Conservation (phyloP, 257 asterid species). For the Penstemon newberryi region DNA sequence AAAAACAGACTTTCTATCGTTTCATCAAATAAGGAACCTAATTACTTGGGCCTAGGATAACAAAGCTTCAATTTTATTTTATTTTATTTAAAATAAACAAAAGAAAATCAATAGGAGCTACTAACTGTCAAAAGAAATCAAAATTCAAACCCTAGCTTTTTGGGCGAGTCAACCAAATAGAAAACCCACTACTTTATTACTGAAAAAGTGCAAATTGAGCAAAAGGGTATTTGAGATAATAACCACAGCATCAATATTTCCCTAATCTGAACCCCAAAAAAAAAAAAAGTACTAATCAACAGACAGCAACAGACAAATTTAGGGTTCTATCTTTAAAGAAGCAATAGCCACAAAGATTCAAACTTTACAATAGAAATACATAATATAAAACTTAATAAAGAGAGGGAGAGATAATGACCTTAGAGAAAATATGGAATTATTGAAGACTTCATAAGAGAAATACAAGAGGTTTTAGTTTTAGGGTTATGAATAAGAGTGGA, state of each 20-base stretch:
- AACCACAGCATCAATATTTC: constrained; percentile 14
- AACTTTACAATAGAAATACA: constrained; percentile 25
- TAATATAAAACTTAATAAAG: constrained; percentile 13
- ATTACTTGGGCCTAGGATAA: too few species aligned
- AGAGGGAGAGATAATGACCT: constrained; percentile 32
- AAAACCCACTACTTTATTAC: constrained; percentile 29
- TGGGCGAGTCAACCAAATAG: constrained; percentile 38
- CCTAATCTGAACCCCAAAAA: constrained; percentile 16
- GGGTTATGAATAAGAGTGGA: background rate
- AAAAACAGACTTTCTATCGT: constrained; percentile 12
- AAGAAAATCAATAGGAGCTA: constrained; percentile 13
- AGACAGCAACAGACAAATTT: constrained; percentile 17
- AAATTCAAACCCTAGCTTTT: constrained; percentile 35
- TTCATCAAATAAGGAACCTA: constrained; percentile 27
- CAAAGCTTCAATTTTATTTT: background rate
- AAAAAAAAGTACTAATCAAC: constrained; percentile 10
- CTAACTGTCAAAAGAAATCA: constrained; percentile 8
- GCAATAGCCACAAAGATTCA: constrained; percentile 23
- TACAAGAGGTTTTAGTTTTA: background rate
- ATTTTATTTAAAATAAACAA: background rate
- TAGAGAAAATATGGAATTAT: constrained; percentile 15
- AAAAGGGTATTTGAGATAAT: constrained; percentile 25
- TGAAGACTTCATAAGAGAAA: background rate
- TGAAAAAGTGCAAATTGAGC: constrained; percentile 27
- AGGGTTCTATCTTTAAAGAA: constrained; percentile 26